Percentiles rank a stretch among this genome's conserved stretches.
phyloP scores from a whole-genome alignment of 306 rosid species.

The Abrus pulchellus region DNA sequence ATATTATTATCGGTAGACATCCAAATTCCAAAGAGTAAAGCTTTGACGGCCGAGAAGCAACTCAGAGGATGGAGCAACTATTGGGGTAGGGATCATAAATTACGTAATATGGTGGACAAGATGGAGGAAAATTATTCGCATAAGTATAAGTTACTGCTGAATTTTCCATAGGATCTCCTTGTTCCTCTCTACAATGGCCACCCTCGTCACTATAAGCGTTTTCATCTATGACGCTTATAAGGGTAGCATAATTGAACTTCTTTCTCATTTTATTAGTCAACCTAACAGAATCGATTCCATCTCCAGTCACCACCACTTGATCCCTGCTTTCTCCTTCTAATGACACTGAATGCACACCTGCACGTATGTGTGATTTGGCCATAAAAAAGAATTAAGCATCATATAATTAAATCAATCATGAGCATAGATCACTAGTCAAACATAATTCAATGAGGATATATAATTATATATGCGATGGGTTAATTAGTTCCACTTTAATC shows the following conservation, averaged over 20 bases:
- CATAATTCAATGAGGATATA: too few relatives aligned
- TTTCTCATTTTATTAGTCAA: constrained; percentile 45
- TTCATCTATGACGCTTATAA: constrained; percentile 40
- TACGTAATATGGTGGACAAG: neutral
- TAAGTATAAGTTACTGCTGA: neutral
- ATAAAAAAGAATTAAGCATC: neutral
- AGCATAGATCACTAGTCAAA: neutral
- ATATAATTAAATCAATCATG: neutral
- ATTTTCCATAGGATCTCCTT: neutral
- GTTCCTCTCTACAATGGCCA: neutral
- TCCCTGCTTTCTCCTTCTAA: constrained; percentile 47
- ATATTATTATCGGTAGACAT: neutral
- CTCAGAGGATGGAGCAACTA: constrained; percentile 27
- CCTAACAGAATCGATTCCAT: constrained; percentile 46
- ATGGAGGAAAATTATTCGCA: constrained; percentile 8
- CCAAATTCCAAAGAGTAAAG: too few relatives aligned
- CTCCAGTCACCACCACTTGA: constrained; percentile 46
- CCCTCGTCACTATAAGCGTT: neutral
- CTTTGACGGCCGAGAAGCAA: neutral
- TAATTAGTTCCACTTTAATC: too few relatives aligned
- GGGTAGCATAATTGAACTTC: constrained; percentile 42
- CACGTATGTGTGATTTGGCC: neutral
- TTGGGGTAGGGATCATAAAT: constrained; percentile 25
- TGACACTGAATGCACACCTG: constrained; percentile 48
- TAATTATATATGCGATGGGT: too few relatives aligned